Conservation (phyloP, 202 grass and related monocot genomes). For the Musa balbisiana region DNA sequence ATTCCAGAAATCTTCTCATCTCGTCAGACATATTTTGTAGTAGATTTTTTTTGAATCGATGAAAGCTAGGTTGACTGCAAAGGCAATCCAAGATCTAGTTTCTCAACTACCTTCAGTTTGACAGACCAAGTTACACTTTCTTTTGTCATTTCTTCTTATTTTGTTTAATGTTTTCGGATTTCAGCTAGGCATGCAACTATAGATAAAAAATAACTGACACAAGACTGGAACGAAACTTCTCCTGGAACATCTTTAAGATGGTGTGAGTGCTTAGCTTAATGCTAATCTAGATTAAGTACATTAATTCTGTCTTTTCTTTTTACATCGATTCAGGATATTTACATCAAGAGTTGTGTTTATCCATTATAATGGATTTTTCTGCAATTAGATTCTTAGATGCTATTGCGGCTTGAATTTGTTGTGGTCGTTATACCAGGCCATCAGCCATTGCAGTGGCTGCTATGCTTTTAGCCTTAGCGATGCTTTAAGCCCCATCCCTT, state of each 20-base stretch:
- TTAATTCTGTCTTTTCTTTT: neutral
- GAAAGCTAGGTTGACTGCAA: neutral
- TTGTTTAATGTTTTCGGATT: neutral
- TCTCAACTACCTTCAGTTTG: neutral
- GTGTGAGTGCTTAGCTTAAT: no score
- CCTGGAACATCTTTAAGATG: no score
- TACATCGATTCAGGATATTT: neutral
- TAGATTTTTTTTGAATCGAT: neutral
- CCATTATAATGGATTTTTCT: neutral
- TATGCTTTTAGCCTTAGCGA: neutral
- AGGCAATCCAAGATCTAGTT: neutral
- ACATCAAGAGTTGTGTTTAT: neutral
- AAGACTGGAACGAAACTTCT: no score
- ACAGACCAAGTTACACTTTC: neutral
- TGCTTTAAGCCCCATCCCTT: neutral
- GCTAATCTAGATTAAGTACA: no score
- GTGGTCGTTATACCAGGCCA: neutral
- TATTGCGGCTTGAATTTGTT: neutral
- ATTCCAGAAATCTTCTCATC: neutral
- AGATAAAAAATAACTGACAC: no score
- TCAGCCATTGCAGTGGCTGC: neutral
- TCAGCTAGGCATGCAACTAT: neutral
- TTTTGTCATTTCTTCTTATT: neutral
- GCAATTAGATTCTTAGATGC: neutral
- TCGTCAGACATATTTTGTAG: neutral